Conservation (phyloP, 2,329 filamentous ascomycete genomes). For the Amauroascus niger region DNA sequence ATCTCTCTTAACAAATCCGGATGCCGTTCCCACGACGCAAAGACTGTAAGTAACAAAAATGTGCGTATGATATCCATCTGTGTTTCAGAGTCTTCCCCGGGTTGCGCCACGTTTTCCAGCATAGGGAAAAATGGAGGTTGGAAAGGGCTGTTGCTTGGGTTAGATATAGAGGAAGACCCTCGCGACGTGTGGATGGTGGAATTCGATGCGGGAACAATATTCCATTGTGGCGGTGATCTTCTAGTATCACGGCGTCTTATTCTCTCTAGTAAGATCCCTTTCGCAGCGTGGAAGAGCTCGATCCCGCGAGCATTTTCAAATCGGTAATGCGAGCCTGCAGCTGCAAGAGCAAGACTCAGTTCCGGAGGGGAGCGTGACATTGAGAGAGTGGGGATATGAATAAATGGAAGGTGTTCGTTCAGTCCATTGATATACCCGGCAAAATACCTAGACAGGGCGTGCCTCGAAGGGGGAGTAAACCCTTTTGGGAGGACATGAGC, state of each 20-base stretch:
- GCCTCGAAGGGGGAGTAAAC: constrained; percentile 42
- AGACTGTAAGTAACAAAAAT: constrained; percentile 46
- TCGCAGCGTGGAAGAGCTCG: constrained; percentile 49
- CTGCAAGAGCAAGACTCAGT: constrained; percentile 43
- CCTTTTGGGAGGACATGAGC: constrained; percentile 38
- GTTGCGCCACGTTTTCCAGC: constrained; percentile 28
- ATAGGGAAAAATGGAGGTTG: constrained; percentile 30
- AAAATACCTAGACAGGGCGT: constrained; percentile 41
- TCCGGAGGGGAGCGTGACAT: constrained; percentile 39
- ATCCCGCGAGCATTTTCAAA: constrained; percentile 45
- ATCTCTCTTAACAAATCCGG: constrained; percentile 49
- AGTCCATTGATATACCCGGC: constrained; percentile 45
- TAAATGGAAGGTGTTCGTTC: constrained; percentile 44
- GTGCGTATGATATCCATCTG: constrained; percentile 44
- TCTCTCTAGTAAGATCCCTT: constrained; percentile 45
- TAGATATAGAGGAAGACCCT: constrained; percentile 35
- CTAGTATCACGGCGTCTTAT: constrained; percentile 43
- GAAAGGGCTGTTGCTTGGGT: constrained; percentile 36
- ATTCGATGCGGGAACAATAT: constrained; percentile 28
- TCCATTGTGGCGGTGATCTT: constrained; percentile 36
- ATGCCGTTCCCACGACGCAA: constrained; percentile 52
- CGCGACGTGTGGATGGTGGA: constrained; percentile 33
- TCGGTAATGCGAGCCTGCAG: constrained; percentile 42
- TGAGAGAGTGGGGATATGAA: constrained; percentile 42
- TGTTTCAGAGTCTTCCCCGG: constrained; percentile 36